Base-by-base conservation (phyloP, 164 flowering plant genomes). In the Aristolochia contorta region DNA sequence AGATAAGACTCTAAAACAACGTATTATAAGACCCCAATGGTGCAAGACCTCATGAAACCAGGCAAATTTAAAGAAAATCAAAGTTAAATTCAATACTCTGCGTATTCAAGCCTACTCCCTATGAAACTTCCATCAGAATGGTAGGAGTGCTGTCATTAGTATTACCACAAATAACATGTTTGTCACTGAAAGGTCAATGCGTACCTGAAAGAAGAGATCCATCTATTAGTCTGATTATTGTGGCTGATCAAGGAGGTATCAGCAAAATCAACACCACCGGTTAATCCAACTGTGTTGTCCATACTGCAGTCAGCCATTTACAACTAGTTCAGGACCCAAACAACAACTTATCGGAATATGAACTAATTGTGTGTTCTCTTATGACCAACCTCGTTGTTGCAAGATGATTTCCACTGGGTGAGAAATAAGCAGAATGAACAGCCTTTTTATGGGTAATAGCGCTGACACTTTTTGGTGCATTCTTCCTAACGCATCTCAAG, bases 391-490 rank as follows among this genome's bases (percentile, higher is more conserved):
- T 89, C 66, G 96, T 85, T 15, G 96, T 87, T 27, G 86, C 94
- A 58, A 93, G 85, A 59, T 41, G 73, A 60, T 66, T 72, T 61
- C 98, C 98, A 60, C 82, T 83, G 12, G 97, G 97, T 27, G 98
- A 93, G 75, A 93, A 93, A 63, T 83, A 93, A 43, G 98, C 96
- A 67, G 94, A 84, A 57, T 86, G 86, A 43, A 84, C 88, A 61
- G 94, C 75, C 73, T 69, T 78, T 45, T 68, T 50, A 73, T 85
- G 92, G 50, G 52, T 50, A 52, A 84, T 61, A 16, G 47, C 72
- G 64, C 62, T 80, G 72, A 86, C 43, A 43, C 69, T 54, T 54
- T 69, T 67, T 45, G 84, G 78, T 51, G 65, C 67, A 47, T 59
- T 32, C 6, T 65, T 62, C 53, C 21, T 30, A 22, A 81, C 72